phyloP scores from a whole-genome alignment of 768 basidiomycete species.

The Ephemerocybe angulata region DNA sequence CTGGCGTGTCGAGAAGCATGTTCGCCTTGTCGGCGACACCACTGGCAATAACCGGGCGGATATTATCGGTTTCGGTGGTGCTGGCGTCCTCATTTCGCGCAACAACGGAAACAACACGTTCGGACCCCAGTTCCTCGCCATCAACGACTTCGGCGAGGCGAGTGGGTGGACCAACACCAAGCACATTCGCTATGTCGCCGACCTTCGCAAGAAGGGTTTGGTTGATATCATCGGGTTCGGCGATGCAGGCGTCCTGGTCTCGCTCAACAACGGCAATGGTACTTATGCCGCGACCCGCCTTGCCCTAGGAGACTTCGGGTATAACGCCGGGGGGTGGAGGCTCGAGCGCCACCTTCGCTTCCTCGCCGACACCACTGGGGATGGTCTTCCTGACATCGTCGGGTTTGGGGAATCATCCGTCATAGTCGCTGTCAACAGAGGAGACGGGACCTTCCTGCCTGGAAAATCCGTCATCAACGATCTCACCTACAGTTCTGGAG shows the following conservation, averaged over 20 bases:
- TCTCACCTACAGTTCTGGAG: background rate
- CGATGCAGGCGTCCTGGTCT: background rate
- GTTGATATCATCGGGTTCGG: conserved; percentile 2
- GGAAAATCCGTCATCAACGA: background rate
- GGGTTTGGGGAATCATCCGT: background rate
- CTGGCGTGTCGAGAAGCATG: background rate
- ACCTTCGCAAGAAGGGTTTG: background rate
- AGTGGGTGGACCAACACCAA: background rate
- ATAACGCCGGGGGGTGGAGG: conserved; percentile 4
- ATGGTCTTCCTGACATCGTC: conserved; percentile 4
- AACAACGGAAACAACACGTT: conserved; percentile 4
- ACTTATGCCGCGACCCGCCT: background rate
- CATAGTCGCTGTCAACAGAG: background rate
- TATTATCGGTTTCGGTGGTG: conserved; percentile 2
- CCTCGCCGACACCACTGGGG: background rate
- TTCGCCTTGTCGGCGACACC: conserved; percentile 3
- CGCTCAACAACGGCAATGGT: conserved; percentile 3
- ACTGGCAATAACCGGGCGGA: background rate
- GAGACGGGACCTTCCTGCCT: background rate
- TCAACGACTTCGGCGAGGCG: background rate
- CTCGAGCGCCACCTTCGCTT: background rate
- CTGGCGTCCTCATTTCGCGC: background rate
- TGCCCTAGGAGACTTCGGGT: conserved; percentile 3
- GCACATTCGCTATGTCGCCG: conserved; percentile 1
- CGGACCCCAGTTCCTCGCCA: background rate